phyloP scores from a whole-genome alignment of 148 eudicot species.

The Cornus suecica region DNA sequence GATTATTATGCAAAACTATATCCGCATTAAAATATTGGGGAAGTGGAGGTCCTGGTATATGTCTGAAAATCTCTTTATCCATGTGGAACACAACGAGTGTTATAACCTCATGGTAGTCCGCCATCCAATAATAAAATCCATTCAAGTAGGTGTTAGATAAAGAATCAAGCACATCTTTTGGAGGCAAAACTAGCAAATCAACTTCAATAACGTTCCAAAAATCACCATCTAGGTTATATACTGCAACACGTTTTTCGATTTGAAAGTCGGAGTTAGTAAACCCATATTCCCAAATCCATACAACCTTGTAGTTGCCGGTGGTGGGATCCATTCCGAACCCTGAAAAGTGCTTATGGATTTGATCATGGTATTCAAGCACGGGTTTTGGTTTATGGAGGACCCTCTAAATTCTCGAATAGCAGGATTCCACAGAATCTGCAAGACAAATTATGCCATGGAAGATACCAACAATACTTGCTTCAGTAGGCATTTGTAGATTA shows the following conservation, averaged over 20 bases:
- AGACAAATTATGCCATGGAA: not conserved
- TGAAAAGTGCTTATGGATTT: not conserved
- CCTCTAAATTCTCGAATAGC: not conserved
- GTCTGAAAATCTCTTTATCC: no score
- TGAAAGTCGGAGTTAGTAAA: not conserved
- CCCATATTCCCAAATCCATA: not conserved
- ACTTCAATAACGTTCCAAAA: not conserved
- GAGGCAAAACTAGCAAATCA: not conserved
- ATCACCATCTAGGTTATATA: not conserved
- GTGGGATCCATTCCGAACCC: not conserved
- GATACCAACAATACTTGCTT: not conserved
- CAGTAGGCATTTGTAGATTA: not conserved
- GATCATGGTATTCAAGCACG: no score
- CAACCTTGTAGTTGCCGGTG: not conserved
- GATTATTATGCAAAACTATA: no score
- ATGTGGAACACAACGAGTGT: no score
- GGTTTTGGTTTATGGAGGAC: not conserved
- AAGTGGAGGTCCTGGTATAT: no score
- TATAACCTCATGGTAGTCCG: no score
- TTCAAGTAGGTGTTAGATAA: no score
- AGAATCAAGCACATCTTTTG: not conserved
- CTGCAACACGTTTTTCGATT: not conserved
- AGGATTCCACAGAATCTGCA: not conserved
- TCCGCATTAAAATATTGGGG: no score
- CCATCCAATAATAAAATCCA: no score